phyloP scores from a whole-genome alignment of 768 basidiomycete species.

The Podaxis carcinomalis region DNA sequence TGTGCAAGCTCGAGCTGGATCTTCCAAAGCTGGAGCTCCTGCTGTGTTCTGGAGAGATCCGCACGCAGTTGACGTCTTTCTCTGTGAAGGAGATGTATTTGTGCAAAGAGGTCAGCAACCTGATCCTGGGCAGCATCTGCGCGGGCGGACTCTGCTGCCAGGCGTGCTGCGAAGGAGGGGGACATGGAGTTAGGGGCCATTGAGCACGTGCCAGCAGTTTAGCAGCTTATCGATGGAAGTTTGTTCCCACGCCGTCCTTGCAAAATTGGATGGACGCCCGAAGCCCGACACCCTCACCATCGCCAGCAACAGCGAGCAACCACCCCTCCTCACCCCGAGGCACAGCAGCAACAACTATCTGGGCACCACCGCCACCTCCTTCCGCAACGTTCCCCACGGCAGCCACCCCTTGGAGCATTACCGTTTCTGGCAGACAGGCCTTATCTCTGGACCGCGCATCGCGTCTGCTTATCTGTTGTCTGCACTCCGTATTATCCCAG shows the following conservation, averaged over 20 bases:
- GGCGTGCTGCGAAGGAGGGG: constrained; percentile 1
- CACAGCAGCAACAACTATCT: background rate
- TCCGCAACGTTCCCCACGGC: background rate
- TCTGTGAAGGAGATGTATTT: constrained; percentile 28
- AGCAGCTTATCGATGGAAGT: constrained; percentile 6
- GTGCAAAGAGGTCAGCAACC: constrained; percentile 25
- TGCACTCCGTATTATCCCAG: constrained; percentile 2
- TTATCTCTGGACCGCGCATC: too few species aligned
- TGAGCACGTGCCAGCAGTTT: background rate
- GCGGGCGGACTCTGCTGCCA: constrained; percentile 31
- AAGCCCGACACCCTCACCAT: background rate
- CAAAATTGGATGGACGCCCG: constrained; percentile 5
- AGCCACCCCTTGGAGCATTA: background rate
- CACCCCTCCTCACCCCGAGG: background rate
- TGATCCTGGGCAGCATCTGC: constrained; percentile 34
- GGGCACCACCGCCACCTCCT: background rate
- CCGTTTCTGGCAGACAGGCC: background rate
- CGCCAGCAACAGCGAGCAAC: background rate
- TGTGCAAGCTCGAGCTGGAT: constrained; percentile 56
- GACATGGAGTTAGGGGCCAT: background rate
- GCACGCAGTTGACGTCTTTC: constrained; percentile 25
- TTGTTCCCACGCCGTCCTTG: background rate
- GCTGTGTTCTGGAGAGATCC: constrained; percentile 28
- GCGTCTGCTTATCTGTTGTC: background rate
- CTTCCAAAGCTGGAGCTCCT: constrained; percentile 55